Evolutionary conservation across 306 rosid genomes (phyloP), one percentile per base, ranked within the genome.

Genomic region (Prunus armeniaca): DNA sequence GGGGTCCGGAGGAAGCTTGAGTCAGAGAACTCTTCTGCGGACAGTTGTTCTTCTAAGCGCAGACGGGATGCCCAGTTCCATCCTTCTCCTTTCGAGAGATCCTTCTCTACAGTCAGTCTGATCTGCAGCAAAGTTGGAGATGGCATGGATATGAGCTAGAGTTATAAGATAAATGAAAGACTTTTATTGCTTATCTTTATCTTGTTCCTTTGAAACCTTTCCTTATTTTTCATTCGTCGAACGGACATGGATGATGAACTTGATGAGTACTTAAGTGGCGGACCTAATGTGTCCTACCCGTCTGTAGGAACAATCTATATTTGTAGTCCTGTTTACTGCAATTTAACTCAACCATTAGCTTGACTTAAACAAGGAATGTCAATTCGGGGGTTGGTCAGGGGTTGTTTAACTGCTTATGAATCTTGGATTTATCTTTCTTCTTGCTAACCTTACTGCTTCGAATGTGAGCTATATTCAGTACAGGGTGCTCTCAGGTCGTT

Each of bases 91-190:
- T 94, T 94, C 3, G 96, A 94, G 91, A 87, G 89, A 74, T 89
- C 94, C 70, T 89, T 93, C 84, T 77, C 93, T 72, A 86, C 89
- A 79, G 93, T 84, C 81, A 84, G 85, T 77, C 96, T 97, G 76
- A 87, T 93, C 75, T 93, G 93, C 87, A 87, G 88, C 89, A 96
- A 89, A 88, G 90, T 89, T 81, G 90, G 93, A 80, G 97, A 93
- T 76, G 96, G 90, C 91, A 93, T 88, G 94, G 97, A 91, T 86
- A 69, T 82, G 89, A 90, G 83, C 89, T 91, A 90, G 96, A 86
- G 76, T 70, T 80, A 79, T 67, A 72, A 75, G 77, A 71, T 78
- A 78, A 85, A 76, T 71, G 78, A 78, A 77, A 78, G 82, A 80
- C 84, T 71, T 38, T 64, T 78, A 74, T 77, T 81, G 79, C 83